These are phyloP conservation scores for Saccharomyces hybrid DNA, from an alignment of 1,139 yeast genomes.

Conservation along the genomic window DNA sequence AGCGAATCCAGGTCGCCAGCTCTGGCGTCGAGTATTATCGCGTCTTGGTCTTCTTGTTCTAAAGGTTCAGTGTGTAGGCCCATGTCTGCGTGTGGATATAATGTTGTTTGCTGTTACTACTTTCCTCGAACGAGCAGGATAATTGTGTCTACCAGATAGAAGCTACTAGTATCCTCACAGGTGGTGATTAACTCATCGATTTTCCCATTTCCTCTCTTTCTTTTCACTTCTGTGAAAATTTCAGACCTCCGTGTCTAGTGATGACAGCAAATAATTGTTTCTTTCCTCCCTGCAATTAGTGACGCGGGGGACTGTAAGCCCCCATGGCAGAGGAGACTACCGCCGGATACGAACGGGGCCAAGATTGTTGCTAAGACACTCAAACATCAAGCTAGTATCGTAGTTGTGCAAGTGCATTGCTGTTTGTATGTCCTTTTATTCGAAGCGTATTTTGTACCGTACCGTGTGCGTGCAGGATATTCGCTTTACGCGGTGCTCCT, in stretches of 20 bases:
- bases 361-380: not conserved
- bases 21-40: conserved; percentile 74
- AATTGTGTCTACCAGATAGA: not conserved
- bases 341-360: not conserved
- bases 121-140: not conserved
- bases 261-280: not conserved
- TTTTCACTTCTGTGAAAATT: not conserved
- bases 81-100: conserved; percentile 17
- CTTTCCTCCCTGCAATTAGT: not conserved
- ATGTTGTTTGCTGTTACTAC: not conserved
- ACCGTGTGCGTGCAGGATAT: not conserved
- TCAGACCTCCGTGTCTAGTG: not conserved
- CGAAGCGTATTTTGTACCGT: not conserved
- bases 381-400: not conserved
- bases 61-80: conserved; percentile 31
- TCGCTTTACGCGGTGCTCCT: not conserved
- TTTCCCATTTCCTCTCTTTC: not conserved
- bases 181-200: not conserved
- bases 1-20: conserved; percentile 76
- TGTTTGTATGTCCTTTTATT: not conserved
- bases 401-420: not conserved
- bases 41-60: conserved; percentile 71
- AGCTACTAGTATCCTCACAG: not conserved
- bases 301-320: not conserved
- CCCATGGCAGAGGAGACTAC: not conserved